Evolutionary conservation across 1,139 yeast genomes (phyloP), one percentile per base, ranked within the genome.

Genomic region (Tardiomyces blankii): DNA sequence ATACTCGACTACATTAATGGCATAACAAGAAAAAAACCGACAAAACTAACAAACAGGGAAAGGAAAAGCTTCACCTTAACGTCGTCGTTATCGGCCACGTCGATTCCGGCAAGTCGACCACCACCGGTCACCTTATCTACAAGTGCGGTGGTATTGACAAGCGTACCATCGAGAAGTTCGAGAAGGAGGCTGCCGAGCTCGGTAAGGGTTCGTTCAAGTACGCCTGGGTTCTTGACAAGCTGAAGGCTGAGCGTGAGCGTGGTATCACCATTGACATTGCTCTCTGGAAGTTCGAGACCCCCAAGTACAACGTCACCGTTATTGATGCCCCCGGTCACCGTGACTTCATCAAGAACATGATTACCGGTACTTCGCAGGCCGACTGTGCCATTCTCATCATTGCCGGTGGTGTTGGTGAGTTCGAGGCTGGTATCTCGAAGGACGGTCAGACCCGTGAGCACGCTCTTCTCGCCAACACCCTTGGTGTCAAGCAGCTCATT

Each of bases 11-110:
- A n/a, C n/a, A n/a, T n/a, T n/a, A n/a, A n/a, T n/a, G n/a, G n/a
- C n/a, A n/a, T n/a, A n/a, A n/a, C 14, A n/a, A n/a, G n/a, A n/a
- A 18, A 14, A 38, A n/a, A n/a, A n/a, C n/a, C n/a, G n/a, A n/a
- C n/a, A n/a, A n/a, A n/a, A n/a, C 35, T 30, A 30, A 30, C 35
- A 30, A 5, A 49, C 44, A 59, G 89, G 91, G 95, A 80, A 86
- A 86, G 75, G 95, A 82, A 70, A 88, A 87, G 84, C 69, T 79
- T 75, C 97, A 89, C 86, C 84, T 89, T 76, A 89, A 89, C 95
- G 91, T 89, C 77, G 97, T 89, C 75, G 97, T 89, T 72, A 89
- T 89, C 74, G 97, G 97, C 75, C 97, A 88, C 93, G 96, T 87
- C 95, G 96, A 87, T 78, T 87, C 96, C 64, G 95, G 95, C 78